Evolutionary conservation across 805 yeast genomes (phyloP), one percentile per base, ranked within the genome.

Genomic region (Lipomyces kockii): DNA sequence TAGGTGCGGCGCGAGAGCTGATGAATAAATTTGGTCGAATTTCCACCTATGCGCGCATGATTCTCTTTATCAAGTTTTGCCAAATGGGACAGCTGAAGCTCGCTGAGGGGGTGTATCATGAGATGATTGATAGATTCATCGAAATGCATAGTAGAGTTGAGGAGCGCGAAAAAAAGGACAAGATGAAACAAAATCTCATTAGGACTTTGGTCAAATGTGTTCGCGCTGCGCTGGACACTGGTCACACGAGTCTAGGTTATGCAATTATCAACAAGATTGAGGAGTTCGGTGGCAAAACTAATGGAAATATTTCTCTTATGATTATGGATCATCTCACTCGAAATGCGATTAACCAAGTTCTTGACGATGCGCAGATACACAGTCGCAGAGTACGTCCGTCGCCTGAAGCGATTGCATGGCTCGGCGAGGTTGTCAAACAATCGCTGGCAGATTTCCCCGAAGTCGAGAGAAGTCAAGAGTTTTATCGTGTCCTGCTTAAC

Each of bases 211-310:
- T 60, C 25, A 27, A 35, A 27, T 67, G 71, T 43, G 59, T 52
- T 12, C 65, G 62, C 39, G 58, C 67, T 7, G 69, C 70, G 3
- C n/a, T 68, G 11, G 63, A 60, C 20, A 54, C 63, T 3, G 67
- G 63, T 2, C 22, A 66, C 25, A 7, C 64, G 12, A 22, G 39
- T 3, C 37, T 66, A 20, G 63, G 65, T 14, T 37, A 49, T 25
- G 6, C 52, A n/a, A 66, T 68, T 22, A 7, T 68, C 29, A 27
- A 35, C 29, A 63, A 68, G 53, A 59, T 58, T 20, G 66, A 68
- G 39, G 39, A 14, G 9, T 35, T 68, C 0, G 67, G 65, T 17
- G 69, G 63, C 9, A 49, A 29, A 7, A 11, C 58, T 4, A 57
- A 37, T 7, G 58, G 34, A 20, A 56, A 49, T 17, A 22, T 46